phyloP scores from a whole-genome alignment of 2,329 filamentous ascomycete species.

The Verticillium nonalfalfae region DNA sequence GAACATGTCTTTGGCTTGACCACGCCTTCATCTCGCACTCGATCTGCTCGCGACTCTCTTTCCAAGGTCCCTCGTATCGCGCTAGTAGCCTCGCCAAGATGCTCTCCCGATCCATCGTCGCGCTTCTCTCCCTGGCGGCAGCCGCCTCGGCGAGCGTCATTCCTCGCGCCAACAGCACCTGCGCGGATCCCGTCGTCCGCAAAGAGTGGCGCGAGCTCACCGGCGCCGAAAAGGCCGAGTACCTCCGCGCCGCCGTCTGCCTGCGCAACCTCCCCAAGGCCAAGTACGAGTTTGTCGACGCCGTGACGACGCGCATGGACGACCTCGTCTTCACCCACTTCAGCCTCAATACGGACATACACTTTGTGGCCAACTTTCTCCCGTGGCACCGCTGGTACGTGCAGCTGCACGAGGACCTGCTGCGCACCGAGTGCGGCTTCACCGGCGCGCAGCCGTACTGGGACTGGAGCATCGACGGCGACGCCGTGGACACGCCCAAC shows the following conservation, averaged over 20 bases:
- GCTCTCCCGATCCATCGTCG: slow-evolving; percentile 2
- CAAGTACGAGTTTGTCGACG: slow-evolving; percentile 8
- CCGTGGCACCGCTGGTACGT: slow-evolving; percentile 27
- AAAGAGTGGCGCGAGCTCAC: slow-evolving; percentile 14
- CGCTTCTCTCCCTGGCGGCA: neutral
- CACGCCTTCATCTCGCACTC: too few species aligned
- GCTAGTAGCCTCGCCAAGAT: neutral
- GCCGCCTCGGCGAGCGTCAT: slow-evolving; percentile 1
- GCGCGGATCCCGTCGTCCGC: slow-evolving; percentile 9
- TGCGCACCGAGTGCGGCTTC: slow-evolving; percentile 23
- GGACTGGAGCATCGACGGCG: slow-evolving; percentile 20
- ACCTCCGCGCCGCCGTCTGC: slow-evolving; percentile 12
- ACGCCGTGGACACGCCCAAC: slow-evolving; percentile 3
- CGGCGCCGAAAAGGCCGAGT: slow-evolving; percentile 10
- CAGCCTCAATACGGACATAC: slow-evolving; percentile 9
- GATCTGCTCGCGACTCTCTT: too few species aligned
- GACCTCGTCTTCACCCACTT: slow-evolving; percentile 13
- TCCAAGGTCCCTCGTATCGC: too few species aligned
- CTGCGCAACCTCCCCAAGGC: slow-evolving; percentile 8
- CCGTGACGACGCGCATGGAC: slow-evolving; percentile 11
- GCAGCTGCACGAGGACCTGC: slow-evolving; percentile 20
- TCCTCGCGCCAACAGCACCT: slow-evolving; percentile 4
- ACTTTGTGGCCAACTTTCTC: slow-evolving; percentile 21
- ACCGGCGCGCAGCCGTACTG: slow-evolving; percentile 24
- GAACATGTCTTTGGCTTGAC: too few species aligned